Evolutionary conservation across 192 early-diverging fungal species (phyloP).

Genomic region (Phycomyces nitens): DNA sequence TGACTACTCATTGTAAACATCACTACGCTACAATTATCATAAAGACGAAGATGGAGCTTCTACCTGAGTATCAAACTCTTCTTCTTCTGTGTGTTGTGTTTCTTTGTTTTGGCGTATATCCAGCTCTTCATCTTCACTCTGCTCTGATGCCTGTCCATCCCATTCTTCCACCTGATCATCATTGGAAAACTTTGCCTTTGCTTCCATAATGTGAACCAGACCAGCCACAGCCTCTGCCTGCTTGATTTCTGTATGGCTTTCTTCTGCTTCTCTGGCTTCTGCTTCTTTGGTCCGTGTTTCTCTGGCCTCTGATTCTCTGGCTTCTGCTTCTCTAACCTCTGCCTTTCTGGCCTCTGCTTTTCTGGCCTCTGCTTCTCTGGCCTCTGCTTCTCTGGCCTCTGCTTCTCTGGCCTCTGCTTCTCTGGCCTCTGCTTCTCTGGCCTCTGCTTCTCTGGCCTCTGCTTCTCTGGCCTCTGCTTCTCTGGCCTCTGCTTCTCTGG

Average conservation of each 20-base stretch:
- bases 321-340: neutral
- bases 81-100: neutral
- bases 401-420: too few relatives aligned
- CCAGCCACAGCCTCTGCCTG: neutral
- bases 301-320: neutral
- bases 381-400: too few relatives aligned
- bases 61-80: neutral
- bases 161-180: neutral
- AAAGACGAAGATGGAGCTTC: neutral
- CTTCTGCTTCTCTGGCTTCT: neutral
- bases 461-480: too few relatives aligned
- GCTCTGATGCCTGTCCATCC: neutral
- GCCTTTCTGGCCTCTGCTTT: too few relatives aligned
- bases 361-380: too few relatives aligned
- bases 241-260: neutral
- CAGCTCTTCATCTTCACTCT: neutral
- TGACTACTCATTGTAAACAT: neutral
- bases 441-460: too few relatives aligned
- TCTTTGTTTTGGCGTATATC: neutral
- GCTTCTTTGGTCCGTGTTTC: neutral
- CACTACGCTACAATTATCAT: too few relatives aligned
- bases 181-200: too few relatives aligned
- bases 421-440: too few relatives aligned
- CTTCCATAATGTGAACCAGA: too few relatives aligned
- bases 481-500: too few relatives aligned